These are phyloP conservation scores for Centaurea solstitialis DNA, from an alignment of 129 eudicot genomes.

Conservation along the genomic window DNA sequence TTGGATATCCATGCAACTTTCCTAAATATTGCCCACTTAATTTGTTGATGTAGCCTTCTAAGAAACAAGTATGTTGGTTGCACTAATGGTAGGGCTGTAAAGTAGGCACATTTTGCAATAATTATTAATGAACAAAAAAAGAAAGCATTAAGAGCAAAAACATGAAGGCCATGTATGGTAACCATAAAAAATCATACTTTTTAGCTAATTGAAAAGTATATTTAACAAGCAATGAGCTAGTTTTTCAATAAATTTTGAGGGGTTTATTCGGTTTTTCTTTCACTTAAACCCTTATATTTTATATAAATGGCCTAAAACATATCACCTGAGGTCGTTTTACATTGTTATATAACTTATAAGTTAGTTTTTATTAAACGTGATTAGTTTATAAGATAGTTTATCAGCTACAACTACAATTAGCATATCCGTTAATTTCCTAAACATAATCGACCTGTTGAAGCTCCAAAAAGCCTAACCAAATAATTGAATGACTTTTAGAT, in stretches of 20 bases:
- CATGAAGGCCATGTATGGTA: background rate
- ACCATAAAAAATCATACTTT: background rate
- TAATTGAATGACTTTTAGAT: background rate
- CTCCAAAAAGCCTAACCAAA: background rate
- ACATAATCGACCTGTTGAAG: background rate
- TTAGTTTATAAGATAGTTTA: background rate
- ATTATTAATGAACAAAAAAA: background rate
- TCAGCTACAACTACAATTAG: background rate
- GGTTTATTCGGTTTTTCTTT: background rate
- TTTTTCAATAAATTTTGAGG: background rate
- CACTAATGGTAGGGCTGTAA: background rate
- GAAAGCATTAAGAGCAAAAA: background rate
- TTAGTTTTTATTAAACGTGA: background rate
- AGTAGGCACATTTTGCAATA: background rate
- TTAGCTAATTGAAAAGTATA: background rate
- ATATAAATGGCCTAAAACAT: background rate
- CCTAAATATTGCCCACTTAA: background rate
- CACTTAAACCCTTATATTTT: background rate
- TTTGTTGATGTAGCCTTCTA: background rate
- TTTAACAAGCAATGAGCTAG: too few species aligned
- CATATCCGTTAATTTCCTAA: background rate
- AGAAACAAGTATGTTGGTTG: background rate
- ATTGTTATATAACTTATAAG: background rate
- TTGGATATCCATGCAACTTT: background rate
- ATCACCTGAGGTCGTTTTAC: background rate